phyloP scores from a whole-genome alignment of 1,284 basidiomycete genomes.

The Sparassis latifolia region DNA sequence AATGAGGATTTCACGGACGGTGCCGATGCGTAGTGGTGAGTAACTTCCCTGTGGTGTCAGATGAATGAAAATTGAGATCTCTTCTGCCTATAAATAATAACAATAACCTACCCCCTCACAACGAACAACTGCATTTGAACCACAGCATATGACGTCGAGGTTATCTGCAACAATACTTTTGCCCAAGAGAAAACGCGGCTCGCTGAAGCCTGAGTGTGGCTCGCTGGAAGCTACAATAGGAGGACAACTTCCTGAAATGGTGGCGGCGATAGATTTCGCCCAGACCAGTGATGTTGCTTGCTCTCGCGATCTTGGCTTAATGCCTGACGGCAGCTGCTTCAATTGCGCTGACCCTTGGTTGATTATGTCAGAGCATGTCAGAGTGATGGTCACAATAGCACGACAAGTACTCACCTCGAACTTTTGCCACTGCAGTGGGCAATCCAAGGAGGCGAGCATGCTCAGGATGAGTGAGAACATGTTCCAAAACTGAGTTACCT shows the following conservation, averaged over 20 bases:
- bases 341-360: not conserved
- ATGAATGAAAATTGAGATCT: not conserved
- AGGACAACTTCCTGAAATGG: no score
- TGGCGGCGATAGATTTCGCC: not conserved
- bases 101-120: not conserved
- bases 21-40: not conserved
- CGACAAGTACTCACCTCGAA: not conserved
- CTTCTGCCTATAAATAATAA: not conserved
- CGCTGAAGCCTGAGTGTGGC: no score
- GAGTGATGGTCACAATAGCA: not conserved
- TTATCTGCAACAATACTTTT: no score
- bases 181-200: no score
- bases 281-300: not conserved
- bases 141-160: no score
- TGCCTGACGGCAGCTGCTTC: not conserved
- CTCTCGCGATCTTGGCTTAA: not conserved
- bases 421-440: not conserved
- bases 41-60: not conserved
- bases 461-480: not conserved
- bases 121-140: not conserved
- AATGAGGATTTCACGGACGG: no score
- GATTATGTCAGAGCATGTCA: not conserved
- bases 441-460: not conserved
- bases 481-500: not conserved
- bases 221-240: no score